Evolutionary conservation across 139 green algal genomes (phyloP), one percentile per base, ranked within the genome.

Genomic region (Nannochloris sp.): DNA sequence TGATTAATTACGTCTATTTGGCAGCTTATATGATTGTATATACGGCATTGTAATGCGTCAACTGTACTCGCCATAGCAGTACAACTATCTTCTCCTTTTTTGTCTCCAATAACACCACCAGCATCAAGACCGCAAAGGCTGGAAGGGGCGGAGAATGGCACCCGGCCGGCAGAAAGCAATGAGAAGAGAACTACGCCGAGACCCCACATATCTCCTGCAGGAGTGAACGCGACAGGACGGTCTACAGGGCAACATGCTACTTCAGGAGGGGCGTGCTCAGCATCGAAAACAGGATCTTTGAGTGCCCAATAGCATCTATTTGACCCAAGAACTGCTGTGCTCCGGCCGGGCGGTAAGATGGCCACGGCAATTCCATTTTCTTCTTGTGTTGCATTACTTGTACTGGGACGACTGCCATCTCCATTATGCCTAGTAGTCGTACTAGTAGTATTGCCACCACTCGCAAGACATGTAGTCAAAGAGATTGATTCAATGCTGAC

Each of bases 111-210:
- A n/a, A n/a, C n/a, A n/a, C n/a, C n/a, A n/a, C n/a, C n/a, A n/a
- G n/a, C n/a, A n/a, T n/a, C n/a, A n/a, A n/a, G n/a, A n/a, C n/a
- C n/a, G n/a, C n/a, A n/a, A n/a, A n/a, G n/a, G n/a, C n/a, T n/a
- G n/a, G n/a, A n/a, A n/a, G n/a, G n/a, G n/a, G n/a, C n/a, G n/a
- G n/a, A n/a, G 70, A 74, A 78, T 8, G 71, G 71, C 48, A 78
- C 42, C 30, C 69, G 56, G 15, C 59, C 54, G 14, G 64, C 71
- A 38, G 58, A 65, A 3, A 78, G 66, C 35, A 78, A 54, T 38
- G 55, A 53, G 61, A 78, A 78, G 7, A 78, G 59, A 8, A 73
- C 54, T 4, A 72, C 38, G 15, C 71, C 71, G 57, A 78, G 42
- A 33, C 65, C 60, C 71, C 71, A 78, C 60, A 78, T 65, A 57